A percentile compares a stretch with the other conserved stretches of the same genome.
Conservation (phyloP, 331 rosid species). For the Acacia pycnantha region DNA sequence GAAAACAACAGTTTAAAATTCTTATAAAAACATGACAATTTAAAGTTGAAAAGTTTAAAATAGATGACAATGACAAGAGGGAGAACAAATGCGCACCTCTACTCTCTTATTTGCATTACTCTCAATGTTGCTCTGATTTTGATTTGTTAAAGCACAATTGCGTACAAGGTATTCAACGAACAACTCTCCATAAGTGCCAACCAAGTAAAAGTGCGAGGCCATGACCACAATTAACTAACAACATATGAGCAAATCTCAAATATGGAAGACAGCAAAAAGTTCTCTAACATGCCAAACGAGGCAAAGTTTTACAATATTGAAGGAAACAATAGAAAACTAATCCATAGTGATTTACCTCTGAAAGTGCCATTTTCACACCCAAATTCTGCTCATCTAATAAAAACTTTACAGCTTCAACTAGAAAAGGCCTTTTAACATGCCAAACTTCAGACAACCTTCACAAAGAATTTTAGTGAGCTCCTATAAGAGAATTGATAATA, state of each 20-base stretch:
- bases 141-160: slow-evolving; percentile 68
- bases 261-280: slow-evolving; percentile 20
- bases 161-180: slow-evolving; percentile 93
- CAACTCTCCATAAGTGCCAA: slow-evolving; percentile 91
- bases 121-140: slow-evolving; percentile 47
- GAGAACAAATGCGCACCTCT: slow-evolving; percentile 59
- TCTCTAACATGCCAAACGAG: slow-evolving; percentile 1
- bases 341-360: slow-evolving; percentile 58
- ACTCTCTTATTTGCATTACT: slow-evolving; percentile 58
- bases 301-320: neutral
- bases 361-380: slow-evolving; percentile 77
- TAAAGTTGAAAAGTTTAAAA: neutral
- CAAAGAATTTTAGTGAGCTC: slow-evolving; percentile 36
- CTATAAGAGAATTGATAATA: slow-evolving; percentile 25
- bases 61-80: neutral
- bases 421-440: slow-evolving; percentile 76
- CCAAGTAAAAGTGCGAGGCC: slow-evolving; percentile 97
- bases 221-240: slow-evolving; percentile 89
- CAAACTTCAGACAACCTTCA: slow-evolving; percentile 89
- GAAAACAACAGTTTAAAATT: slow-evolving; percentile 16
- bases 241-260: slow-evolving; percentile 24
- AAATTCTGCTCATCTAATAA: slow-evolving; percentile 82
- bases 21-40: neutral
- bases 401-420: slow-evolving; percentile 78
- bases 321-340: slow-evolving; percentile 1